Evolutionary conservation across 2,329 filamentous ascomycete species (phyloP).

Genomic region (Eutypella sp.): DNA sequence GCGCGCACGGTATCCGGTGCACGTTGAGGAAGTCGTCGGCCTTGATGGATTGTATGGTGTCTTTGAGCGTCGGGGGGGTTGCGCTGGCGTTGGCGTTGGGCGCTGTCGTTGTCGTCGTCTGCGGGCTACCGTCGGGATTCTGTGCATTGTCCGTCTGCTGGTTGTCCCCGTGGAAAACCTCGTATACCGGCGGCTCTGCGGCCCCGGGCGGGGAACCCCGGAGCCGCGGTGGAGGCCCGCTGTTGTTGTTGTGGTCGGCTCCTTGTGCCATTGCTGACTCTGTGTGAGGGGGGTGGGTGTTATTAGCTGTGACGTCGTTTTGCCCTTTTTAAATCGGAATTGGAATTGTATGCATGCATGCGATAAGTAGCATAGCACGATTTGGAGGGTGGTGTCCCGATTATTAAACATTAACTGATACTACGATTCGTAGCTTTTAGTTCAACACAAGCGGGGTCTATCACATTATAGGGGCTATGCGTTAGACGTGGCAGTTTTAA

Average conservation of each 20-base stretch:
- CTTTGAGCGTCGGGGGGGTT: constrained; percentile 41
- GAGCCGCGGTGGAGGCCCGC: constrained; percentile 29
- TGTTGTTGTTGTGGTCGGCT: constrained; percentile 8
- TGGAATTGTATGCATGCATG: no score
- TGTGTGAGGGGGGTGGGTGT: constrained; percentile 3
- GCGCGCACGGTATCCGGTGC: constrained; percentile 76
- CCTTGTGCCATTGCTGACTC: constrained; percentile 27
- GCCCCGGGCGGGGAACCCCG: constrained; percentile 30
- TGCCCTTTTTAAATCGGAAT: no score
- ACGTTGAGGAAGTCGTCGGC: constrained; percentile 65
- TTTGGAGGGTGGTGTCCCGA: no score
- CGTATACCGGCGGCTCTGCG: constrained; percentile 32
- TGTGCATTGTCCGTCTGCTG: no score
- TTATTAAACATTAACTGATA: no score
- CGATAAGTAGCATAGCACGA: no score
- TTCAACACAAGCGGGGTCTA: no score
- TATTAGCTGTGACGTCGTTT: background rate
- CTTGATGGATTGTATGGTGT: constrained; percentile 64
- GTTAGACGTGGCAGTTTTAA: constrained; percentile 8
- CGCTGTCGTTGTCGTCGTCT: constrained; percentile 32
- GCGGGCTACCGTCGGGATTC: no score
- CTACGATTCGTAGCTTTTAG: no score
- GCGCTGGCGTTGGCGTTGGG: constrained; percentile 33
- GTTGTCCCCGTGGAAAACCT: constrained; percentile 34
- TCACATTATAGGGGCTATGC: constrained; percentile 5